phyloP scores from a whole-genome alignment of 495 filamentous ascomycete genomes.

The Pyronema omphalodes region DNA sequence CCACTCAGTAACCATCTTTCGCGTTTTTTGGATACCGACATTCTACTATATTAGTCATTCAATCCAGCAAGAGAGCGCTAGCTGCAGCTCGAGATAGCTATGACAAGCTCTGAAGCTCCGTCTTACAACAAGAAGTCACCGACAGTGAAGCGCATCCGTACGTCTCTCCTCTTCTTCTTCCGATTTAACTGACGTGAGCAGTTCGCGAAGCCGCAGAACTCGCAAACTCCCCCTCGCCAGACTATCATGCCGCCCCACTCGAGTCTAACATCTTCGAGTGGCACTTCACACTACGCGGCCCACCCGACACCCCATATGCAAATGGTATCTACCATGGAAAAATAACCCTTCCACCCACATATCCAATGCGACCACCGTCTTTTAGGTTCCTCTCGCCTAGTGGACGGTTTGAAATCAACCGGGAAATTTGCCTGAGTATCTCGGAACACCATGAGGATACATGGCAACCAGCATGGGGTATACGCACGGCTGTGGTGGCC shows the following conservation, averaged over 20 bases:
- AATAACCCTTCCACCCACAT: constrained; percentile 71
- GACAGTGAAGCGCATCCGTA: constrained; percentile 62
- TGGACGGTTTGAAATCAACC: constrained; percentile 88
- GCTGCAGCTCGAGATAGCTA: background rate
- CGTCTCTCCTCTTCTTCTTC: constrained; percentile 13
- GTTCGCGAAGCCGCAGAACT: constrained; percentile 79
- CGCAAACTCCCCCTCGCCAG: constrained; percentile 51
- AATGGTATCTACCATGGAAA: constrained; percentile 84
- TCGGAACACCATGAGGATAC: constrained; percentile 91
- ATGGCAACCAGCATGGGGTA: constrained; percentile 96
- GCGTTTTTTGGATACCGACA: too few relatives aligned
- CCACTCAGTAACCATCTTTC: too few relatives aligned
- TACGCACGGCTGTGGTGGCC: constrained; percentile 59
- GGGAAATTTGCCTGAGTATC: constrained; percentile 90
- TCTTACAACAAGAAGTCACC: constrained; percentile 41
- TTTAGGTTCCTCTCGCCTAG: constrained; percentile 90
- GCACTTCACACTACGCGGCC: constrained; percentile 95
- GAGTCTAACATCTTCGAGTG: constrained; percentile 91
- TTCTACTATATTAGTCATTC: too few relatives aligned
- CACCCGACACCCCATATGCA: constrained; percentile 64
- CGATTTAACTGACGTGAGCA: constrained; percentile 26
- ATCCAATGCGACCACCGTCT: constrained; percentile 73
- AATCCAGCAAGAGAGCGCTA: background rate
- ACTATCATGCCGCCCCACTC: constrained; percentile 64
- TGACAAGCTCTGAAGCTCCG: background rate